phyloP scores from a whole-genome alignment of 1,284 basidiomycete species.

The Boletellus deceptivus region DNA sequence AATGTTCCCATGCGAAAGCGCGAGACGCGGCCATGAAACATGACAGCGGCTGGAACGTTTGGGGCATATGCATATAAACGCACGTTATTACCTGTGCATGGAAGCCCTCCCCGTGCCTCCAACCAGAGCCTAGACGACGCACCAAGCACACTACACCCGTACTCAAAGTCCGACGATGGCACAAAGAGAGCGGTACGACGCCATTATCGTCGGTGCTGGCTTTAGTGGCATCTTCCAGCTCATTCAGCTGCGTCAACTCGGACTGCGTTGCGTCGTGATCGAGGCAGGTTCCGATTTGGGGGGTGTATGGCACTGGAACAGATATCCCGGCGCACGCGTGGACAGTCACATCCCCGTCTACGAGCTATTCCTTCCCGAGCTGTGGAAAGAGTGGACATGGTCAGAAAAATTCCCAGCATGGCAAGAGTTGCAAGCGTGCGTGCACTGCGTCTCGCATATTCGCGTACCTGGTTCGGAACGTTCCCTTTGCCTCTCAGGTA shows the following conservation, averaged over 20 bases:
- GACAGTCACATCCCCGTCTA: constrained; percentile 18
- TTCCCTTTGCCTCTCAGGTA: constrained; percentile 3
- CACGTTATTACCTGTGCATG: too few species aligned
- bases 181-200: constrained; percentile 11
- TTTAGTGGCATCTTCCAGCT: constrained; percentile 18
- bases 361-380: constrained; percentile 14
- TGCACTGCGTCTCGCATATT: background rate
- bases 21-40: too few species aligned
- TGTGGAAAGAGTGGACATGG: constrained; percentile 24
- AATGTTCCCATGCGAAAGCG: too few species aligned
- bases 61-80: too few species aligned
- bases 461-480: background rate
- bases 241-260: constrained; percentile 10
- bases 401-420: constrained; percentile 17
- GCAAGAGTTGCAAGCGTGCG: constrained; percentile 12
- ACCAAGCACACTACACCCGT: too few species aligned
- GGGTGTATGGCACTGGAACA: constrained; percentile 21
- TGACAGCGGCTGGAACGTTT: too few species aligned
- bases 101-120: too few species aligned
- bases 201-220: constrained; percentile 18
- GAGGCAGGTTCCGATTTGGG: constrained; percentile 19
- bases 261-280: constrained; percentile 14
- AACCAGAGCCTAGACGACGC: too few species aligned
- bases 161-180: background rate
- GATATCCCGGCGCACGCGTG: constrained; percentile 18